Evolutionary conservation across 2,329 filamentous ascomycete species (phyloP).

Genomic region (Tolypocladium guangdongense): DNA sequence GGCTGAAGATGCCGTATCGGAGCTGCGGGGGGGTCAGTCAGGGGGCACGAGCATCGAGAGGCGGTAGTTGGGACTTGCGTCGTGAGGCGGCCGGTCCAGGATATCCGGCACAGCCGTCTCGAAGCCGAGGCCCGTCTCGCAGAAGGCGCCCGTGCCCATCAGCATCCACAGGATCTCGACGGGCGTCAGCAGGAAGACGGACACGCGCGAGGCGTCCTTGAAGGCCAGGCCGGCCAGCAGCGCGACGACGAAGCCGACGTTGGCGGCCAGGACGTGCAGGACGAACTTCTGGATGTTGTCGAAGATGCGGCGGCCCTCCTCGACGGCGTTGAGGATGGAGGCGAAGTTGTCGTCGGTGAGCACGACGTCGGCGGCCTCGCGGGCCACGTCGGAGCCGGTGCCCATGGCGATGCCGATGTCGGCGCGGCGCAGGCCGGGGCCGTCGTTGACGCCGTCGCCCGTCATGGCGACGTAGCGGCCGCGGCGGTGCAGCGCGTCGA

Average conservation of each 20-base stretch:
- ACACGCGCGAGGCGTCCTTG: constrained; percentile 51
- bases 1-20: constrained; percentile 49
- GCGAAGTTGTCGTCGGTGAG: constrained; percentile 65
- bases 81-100: constrained; percentile 55
- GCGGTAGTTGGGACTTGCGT: constrained; percentile 25
- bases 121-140: constrained; percentile 66
- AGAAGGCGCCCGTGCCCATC: constrained; percentile 64
- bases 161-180: constrained; percentile 74
- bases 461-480: constrained; percentile 60
- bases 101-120: constrained; percentile 59
- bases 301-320: constrained; percentile 60
- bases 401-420: constrained; percentile 67
- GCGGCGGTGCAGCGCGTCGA: constrained; percentile 58
- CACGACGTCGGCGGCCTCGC: constrained; percentile 57
- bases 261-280: constrained; percentile 54
- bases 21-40: constrained; percentile 12
- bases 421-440: constrained; percentile 55
- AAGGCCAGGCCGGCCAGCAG: constrained; percentile 60
- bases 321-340: constrained; percentile 59
- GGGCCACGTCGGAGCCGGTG: constrained; percentile 59
- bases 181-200: constrained; percentile 60
- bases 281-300: constrained; percentile 68
- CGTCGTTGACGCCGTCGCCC: constrained; percentile 62
- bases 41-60: not conserved
- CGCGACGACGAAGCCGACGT: constrained; percentile 58